phyloP scores from a whole-genome alignment of 78 protist genomes.

The Creolimax fragrantissima region DNA sequence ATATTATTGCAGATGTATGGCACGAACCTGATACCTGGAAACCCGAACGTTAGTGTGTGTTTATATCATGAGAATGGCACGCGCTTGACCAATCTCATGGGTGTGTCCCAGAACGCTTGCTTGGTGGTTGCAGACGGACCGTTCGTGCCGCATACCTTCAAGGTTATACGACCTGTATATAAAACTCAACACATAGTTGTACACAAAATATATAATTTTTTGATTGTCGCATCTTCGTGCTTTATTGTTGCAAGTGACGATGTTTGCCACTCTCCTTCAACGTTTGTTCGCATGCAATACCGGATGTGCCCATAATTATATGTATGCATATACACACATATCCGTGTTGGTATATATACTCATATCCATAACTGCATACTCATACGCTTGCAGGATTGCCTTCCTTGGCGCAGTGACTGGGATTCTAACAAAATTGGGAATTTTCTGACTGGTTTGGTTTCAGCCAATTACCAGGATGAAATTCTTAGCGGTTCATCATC shows the following conservation, averaged over 20 bases:
- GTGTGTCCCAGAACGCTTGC: neutral
- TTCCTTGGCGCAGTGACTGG: neutral
- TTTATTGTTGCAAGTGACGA: too few relatives aligned
- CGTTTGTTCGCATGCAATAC: too few relatives aligned
- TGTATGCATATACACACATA: too few relatives aligned
- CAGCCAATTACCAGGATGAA: neutral
- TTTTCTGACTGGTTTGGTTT: neutral
- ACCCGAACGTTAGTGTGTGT: too few relatives aligned
- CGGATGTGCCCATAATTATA: too few relatives aligned
- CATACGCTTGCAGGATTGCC: neutral
- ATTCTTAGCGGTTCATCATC: neutral
- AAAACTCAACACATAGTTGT: neutral
- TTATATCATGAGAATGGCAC: neutral
- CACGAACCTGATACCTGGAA: too few relatives aligned
- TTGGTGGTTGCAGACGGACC: neutral
- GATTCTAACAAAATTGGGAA: neutral
- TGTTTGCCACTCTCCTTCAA: too few relatives aligned
- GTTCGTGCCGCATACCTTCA: neutral
- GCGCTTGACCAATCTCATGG: neutral
- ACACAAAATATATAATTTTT: neutral
- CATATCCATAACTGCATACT: neutral
- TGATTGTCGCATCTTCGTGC: neutral
- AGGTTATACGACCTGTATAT: neutral
- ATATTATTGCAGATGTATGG: too few relatives aligned
- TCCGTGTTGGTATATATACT: too few relatives aligned